Base-by-base conservation (phyloP, 805 yeast genomes). In the Schwanniomyces vanrijiae region DNA sequence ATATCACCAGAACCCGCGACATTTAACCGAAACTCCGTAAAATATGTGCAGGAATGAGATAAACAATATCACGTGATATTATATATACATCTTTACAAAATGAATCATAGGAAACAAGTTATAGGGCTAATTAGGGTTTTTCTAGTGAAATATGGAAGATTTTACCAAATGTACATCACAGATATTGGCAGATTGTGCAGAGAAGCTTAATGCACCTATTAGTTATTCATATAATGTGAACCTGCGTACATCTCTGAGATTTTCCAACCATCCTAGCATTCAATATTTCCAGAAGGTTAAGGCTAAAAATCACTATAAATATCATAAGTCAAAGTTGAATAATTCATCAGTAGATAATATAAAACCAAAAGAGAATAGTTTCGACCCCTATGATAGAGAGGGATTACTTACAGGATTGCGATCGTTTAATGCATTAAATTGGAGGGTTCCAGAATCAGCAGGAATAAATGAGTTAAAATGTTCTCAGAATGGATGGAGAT, bases 401-500 rank as follows among this genome's bases (percentile, higher is more conserved):
- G 49, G 51, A 19, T 64, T 82, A 4, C 50, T 76, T 9, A 58
- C 61, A 4, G 59, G 86, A 39, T 60, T 82, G 19, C 46, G 58
- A 14, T 68, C 82, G 1, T 82, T 66, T 55, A 69, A 67, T 7
- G 66, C 75, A 1, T 54, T 75, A 31, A 76, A 76, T 55, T 82
- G 86, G 86, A 60, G 65, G 13, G 53, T 78, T 0, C 59, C 59
- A 3, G 42, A 47, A 5, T 37, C 22, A 9, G 29, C 39, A 2
- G 47, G 45, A 4, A 56, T 81, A 22, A 75, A 66, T 5, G 83
- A 82, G 44, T 61, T 82, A 28, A 67, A 58, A 25, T 76, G 82
- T 54, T 73, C 83, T 0, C 54, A 75, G 19, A 66, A 74, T 44
- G 86, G 86, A 1, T 82, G 86, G 86, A 61, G 57, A 42, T 76